These are phyloP conservation scores for Mortierella alpina DNA, from an alignment of 192 early-diverging fungal genomes.

Conservation along the genomic window DNA sequence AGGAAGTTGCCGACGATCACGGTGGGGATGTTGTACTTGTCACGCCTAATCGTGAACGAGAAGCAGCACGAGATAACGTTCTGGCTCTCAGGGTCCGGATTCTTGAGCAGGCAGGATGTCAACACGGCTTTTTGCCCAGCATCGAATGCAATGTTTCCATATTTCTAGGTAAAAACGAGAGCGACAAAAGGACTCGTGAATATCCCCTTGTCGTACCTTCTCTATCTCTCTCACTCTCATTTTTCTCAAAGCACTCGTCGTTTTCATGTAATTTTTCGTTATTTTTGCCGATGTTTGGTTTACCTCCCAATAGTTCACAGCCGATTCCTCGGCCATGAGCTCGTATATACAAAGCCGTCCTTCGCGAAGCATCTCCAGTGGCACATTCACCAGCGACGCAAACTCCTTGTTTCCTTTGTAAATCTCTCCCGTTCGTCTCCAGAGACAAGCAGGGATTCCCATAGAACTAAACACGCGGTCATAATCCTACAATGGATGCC, in stretches of 20 bases:
- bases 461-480: conserved; percentile 94
- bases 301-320: conserved; percentile 97
- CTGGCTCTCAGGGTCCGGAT: conserved; percentile 63
- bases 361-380: conserved; percentile 84
- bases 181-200: not conserved
- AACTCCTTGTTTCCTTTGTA: conserved; percentile 97
- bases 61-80: conserved; percentile 86
- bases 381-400: conserved; percentile 86
- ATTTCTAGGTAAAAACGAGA: conserved; percentile 68
- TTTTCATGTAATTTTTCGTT: not conserved
- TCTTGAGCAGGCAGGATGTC: conserved; percentile 88
- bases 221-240: not conserved
- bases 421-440: conserved; percentile 97
- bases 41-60: conserved; percentile 94
- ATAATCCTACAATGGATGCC: conserved; percentile 74
- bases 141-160: conserved; percentile 98
- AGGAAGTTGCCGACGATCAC: conserved; percentile 53
- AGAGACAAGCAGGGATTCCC: conserved; percentile 95
- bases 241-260: not conserved
- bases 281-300: not conserved
- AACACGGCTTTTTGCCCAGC: conserved; percentile 95
- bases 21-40: conserved; percentile 88
- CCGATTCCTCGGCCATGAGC: conserved; percentile 88
- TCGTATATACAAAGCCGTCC: conserved; percentile 54
- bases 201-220: not conserved